Percentiles rank a stretch among this genome's conserved stretches.
These are phyloP conservation scores for Rhododendron ovatum DNA, from an alignment of 148 eudicot genomes.

Conservation along the genomic window DNA sequence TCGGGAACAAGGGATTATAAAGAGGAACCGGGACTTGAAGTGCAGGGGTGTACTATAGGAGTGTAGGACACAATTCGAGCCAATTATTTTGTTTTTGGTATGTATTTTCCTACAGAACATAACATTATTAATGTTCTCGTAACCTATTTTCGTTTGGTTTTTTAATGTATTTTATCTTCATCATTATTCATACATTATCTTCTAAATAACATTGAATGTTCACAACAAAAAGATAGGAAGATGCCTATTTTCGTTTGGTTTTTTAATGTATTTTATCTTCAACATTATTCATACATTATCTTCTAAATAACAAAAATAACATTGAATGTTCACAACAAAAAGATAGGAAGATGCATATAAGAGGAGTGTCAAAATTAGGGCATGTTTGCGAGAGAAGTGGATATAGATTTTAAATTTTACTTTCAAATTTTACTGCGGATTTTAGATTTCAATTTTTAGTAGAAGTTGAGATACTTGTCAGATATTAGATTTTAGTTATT, in stretches of 20 bases:
- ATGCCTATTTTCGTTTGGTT: neutral
- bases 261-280: neutral
- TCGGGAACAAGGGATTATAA: neutral
- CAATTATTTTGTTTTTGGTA: no score
- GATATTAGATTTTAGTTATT: no score
- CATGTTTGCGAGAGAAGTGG: neutral
- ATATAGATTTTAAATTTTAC: no score
- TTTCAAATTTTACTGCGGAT: neutral
- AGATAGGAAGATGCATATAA: neutral
- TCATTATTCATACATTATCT: no score
- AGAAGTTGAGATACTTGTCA: no score
- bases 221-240: neutral
- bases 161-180: neutral
- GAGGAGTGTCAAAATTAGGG: neutral
- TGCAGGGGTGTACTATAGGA: no score
- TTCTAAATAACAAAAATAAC: neutral
- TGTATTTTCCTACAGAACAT: no score
- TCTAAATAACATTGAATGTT: neutral
- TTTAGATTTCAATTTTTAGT: neutral
- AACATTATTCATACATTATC: neutral
- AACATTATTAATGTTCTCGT: neutral
- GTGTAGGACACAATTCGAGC: no score
- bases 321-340: neutral
- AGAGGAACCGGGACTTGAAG: neutral
- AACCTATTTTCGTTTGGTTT: neutral